Evolutionary conservation across 352 stramenopile species (phyloP).

Genomic region (Phytophthora capsici): DNA sequence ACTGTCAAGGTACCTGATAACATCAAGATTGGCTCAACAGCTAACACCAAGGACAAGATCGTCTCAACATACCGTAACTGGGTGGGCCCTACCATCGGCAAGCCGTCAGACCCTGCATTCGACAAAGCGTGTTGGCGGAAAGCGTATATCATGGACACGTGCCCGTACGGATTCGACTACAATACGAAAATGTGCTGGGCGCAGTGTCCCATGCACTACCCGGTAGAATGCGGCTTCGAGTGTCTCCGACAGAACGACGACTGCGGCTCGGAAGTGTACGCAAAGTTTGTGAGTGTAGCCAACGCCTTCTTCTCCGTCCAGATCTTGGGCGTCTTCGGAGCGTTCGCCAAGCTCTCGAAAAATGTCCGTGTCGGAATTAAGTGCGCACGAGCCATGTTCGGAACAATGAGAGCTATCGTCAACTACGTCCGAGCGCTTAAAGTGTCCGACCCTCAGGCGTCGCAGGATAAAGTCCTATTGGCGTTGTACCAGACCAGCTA

Average conservation of each 20-base stretch:
- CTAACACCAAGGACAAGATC: conserved; percentile 34
- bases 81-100: conserved; percentile 34
- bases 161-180: conserved; percentile 38
- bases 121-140: conserved; percentile 38
- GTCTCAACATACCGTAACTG: conserved; percentile 33
- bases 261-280: conserved; percentile 36
- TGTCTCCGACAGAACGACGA: conserved; percentile 51
- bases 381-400: conserved; percentile 33
- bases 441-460: conserved; percentile 25
- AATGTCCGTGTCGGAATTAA: conserved; percentile 31
- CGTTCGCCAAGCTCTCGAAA: conserved; percentile 18
- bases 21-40: conserved; percentile 18
- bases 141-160: conserved; percentile 34
- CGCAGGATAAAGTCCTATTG: conserved; percentile 31
- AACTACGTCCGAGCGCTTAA: conserved; percentile 37
- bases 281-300: conserved; percentile 43
- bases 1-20: conserved; percentile 12
- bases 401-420: conserved; percentile 37
- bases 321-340: conserved; percentile 38
- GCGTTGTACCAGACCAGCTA: conserved; percentile 44
- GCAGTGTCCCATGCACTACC: conserved; percentile 54
- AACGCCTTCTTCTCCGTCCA: conserved; percentile 41
- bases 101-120: conserved; percentile 27
- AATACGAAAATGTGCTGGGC: conserved; percentile 54
- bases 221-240: conserved; percentile 57